These are phyloP conservation scores for Diutina mesorugosa DNA, from an alignment of 1,139 yeast genomes.

Conservation along the genomic window DNA sequence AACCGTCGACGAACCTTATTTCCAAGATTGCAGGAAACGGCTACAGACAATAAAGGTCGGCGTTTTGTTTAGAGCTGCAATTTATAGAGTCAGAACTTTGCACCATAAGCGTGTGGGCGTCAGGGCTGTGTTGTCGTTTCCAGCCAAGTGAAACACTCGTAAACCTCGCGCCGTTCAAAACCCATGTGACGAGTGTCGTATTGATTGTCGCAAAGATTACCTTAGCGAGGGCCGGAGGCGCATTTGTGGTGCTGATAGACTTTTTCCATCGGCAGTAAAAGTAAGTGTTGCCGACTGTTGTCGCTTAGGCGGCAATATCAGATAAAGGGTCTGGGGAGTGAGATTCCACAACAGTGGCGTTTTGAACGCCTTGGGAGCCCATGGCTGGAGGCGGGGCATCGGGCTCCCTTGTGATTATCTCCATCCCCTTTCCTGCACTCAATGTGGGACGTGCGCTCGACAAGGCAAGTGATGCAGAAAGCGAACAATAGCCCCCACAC, in stretches of 20 bases:
- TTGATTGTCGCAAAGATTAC: neutral
- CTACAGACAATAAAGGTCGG: too few relatives aligned
- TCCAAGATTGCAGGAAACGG: too few relatives aligned
- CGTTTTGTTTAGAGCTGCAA: too few relatives aligned
- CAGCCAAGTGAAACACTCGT: neutral
- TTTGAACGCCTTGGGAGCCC: neutral
- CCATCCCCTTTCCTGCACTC: neutral
- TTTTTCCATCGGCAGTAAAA: neutral
- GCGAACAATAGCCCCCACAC: neutral
- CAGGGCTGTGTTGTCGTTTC: too few relatives aligned
- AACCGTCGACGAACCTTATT: too few relatives aligned
- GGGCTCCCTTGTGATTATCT: neutral
- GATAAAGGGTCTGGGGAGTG: too few relatives aligned
- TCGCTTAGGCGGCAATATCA: too few relatives aligned
- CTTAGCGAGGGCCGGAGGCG: neutral
- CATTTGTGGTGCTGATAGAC: neutral
- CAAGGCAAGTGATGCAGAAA: neutral
- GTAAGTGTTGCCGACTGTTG: neutral
- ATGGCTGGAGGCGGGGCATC: too few relatives aligned
- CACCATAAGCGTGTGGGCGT: too few relatives aligned
- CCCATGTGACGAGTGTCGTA: neutral
- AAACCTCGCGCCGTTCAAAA: neutral
- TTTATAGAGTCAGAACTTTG: too few relatives aligned
- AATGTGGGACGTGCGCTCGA: neutral
- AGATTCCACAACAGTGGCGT: too few relatives aligned